Percentiles rank a stretch among this genome's conserved stretches.
Conservation (phyloP, 2,329 filamentous ascomycete genomes). For the Colletotrichum cuscutae region DNA sequence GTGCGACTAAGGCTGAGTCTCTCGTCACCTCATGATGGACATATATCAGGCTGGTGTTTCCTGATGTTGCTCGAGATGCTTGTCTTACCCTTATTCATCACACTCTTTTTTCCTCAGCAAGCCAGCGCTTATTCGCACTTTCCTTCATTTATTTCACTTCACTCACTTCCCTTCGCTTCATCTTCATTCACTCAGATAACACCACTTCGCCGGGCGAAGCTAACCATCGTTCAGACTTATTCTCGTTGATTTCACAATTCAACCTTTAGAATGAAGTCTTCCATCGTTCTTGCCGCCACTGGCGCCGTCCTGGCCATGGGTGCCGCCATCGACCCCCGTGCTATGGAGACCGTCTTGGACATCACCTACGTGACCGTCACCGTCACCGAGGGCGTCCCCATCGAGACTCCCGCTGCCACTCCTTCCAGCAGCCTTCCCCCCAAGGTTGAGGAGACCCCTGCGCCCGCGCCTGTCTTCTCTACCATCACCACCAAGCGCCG, state of each 20-base stretch:
- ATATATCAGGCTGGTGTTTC: constrained; percentile 20
- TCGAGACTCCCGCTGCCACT: constrained; percentile 37
- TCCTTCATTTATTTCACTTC: not conserved
- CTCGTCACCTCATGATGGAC: not conserved
- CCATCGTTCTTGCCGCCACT: constrained; percentile 55
- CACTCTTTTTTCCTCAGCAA: not conserved
- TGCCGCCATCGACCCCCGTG: constrained; percentile 54
- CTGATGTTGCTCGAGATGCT: not conserved
- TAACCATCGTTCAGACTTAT: constrained; percentile 34
- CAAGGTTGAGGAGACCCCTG: constrained; percentile 15
- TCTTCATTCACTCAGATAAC: not conserved
- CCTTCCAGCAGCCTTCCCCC: constrained; percentile 37
- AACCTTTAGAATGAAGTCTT: constrained; percentile 59
- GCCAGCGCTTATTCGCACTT: not conserved
- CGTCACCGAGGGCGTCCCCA: constrained; percentile 49
- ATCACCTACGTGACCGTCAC: constrained; percentile 56
- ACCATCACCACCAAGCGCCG: constrained; percentile 35
- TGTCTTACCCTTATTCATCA: not conserved
- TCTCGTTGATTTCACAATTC: constrained; percentile 6
- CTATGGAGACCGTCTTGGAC: constrained; percentile 52
- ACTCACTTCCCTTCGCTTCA: not conserved
- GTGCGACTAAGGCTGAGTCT: not conserved
- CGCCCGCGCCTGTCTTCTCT: constrained; percentile 27
- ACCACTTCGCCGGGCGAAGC: constrained; percentile 34
- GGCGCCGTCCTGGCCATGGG: constrained; percentile 58